Evolutionary conservation across 2,329 filamentous ascomycete species (phyloP).

Genomic region (Alternaria triticina): DNA sequence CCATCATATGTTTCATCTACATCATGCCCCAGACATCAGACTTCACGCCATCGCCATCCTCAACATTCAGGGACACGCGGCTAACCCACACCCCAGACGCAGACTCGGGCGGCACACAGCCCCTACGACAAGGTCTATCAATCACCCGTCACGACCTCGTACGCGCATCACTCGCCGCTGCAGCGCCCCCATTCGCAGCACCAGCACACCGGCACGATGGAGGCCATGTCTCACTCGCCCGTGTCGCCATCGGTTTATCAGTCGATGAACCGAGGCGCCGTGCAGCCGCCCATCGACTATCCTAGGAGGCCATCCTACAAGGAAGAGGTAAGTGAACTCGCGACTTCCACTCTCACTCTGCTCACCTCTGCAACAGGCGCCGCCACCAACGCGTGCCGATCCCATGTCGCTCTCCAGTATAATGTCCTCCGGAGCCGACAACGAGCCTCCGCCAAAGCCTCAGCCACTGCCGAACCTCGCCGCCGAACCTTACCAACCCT

Average conservation of each 20-base stretch:
- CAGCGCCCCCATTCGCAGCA: slow-evolving; percentile 48
- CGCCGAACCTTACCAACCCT: slow-evolving; percentile 24
- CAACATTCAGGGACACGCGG: slow-evolving; percentile 13
- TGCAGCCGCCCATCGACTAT: slow-evolving; percentile 43
- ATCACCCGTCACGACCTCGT: slow-evolving; percentile 42
- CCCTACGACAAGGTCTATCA: slow-evolving; percentile 49
- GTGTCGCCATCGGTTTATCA: slow-evolving; percentile 47
- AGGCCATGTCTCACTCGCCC: slow-evolving; percentile 48
- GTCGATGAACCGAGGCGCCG: slow-evolving; percentile 41
- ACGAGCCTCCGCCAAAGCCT: slow-evolving; percentile 66
- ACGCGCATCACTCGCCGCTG: slow-evolving; percentile 45
- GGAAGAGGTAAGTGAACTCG: slow-evolving; percentile 41
- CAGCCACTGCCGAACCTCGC: slow-evolving; percentile 47
- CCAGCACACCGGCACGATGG: slow-evolving; percentile 39
- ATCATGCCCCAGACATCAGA: neutral
- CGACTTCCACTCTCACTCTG: neutral
- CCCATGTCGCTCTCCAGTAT: slow-evolving; percentile 98
- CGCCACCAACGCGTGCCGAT: slow-evolving; percentile 82
- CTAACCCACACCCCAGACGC: slow-evolving; percentile 32
- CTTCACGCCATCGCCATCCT: neutral
- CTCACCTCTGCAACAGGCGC: slow-evolving; percentile 36
- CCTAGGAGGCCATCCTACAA: slow-evolving; percentile 40
- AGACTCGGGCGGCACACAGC: slow-evolving; percentile 40
- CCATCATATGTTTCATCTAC: slow-evolving; percentile 5
- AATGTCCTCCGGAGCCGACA: slow-evolving; percentile 80